Base-by-base conservation (phyloP, 345 rosid genomes). In the Salix udensis region DNA sequence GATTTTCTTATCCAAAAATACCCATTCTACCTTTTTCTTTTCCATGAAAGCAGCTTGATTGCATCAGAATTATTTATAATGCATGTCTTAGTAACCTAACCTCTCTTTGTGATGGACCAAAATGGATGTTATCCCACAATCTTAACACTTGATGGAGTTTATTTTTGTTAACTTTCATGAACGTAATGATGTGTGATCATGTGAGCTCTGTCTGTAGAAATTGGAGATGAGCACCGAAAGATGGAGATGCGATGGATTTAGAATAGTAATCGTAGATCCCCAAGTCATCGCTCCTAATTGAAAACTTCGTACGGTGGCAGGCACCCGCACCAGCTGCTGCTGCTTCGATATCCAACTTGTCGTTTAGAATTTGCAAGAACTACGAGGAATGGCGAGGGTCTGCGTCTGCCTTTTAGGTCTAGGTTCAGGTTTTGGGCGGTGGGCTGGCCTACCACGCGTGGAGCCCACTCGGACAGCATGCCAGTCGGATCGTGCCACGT, bases 301-400 rank as follows among this genome's bases (percentile, higher is more conserved):
- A 77, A 68, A 81, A 85, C 80, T 75, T 61, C 82, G 85, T 82
- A 80, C 85, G 85, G 61, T 70, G n/a, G 82, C 85, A n/a, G 80
- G 67, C 76, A 69, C 60, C 71, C 1, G 52, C 30, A 24, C 26
- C 2, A 0, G 30, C 40, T 34, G 5, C 3, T 34, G 5, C 3
- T 14, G 34, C 75, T 55, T 73, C 75, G 62, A 79, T 14, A 24
- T 3, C 14, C 53, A 31, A 5, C 53, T 52, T 68, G 71, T 31
- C 71, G 52, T 37, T 68, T 42, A 58, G 28, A 58, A n/a, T 1
- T 1, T 10, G 4, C 64, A 23, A 4, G 15, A 58, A 1, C 26
- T 58, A 30, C 28, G 5, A 3, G 12, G 9, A 13, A 24, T 60
- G 14, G 37, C 34, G 16, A 44, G 13, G 9, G 36, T 1, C 44